Evolutionary conservation across 1,284 basidiomycete genomes (phyloP), one percentile per base, ranked within the genome.

Genomic region (Porodaedalea pini): DNA sequence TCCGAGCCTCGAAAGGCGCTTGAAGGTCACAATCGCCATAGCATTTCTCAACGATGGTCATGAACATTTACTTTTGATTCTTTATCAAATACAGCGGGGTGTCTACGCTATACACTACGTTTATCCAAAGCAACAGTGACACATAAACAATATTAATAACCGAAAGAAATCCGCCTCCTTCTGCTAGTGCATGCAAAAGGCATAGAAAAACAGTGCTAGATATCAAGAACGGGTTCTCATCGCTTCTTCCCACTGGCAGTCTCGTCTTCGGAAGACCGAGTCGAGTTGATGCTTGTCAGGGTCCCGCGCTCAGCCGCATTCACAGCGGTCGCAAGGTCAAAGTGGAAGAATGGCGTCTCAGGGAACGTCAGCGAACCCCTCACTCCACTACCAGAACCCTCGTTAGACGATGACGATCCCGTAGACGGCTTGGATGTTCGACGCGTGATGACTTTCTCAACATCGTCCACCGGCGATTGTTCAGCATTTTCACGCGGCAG

Each of bases 301-400:
- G 44, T 40, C 6, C 63, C 67, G 4, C 62, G 63, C 67, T 90
- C 88, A 6, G 88, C 91, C 8, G 86, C 86, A 4, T 75, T 76
- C 41, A 94, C 83, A 8, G 92, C 92, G 3, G 80, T 77, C 21
- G 77, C 69, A 15, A 95, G 72, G 68, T 95, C 93, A 58, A 94
- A 75, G 71, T 95, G 93, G 84, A 95, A 94, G 75, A 86, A 92
- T 1, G 92, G 91, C 4, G 90, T 94, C 57, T 83, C 51, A 10
- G 52, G 37, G 5, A 40, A 51, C 15, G 23, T n/a, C 76, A 48
- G 74, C 63, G 2, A 77, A 71, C 31, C 85, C 72, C 15, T 68
- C 67, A 32, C 60, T 75, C 19, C 15, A 4, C n/a, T 23, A 15
- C 10, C 29, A n/a, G 8, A 11, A 29, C 31, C 13, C 6, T 39